These are phyloP conservation scores for Metschnikowia noctiluminum DNA, from an alignment of 805 yeast genomes.

Conservation along the genomic window DNA sequence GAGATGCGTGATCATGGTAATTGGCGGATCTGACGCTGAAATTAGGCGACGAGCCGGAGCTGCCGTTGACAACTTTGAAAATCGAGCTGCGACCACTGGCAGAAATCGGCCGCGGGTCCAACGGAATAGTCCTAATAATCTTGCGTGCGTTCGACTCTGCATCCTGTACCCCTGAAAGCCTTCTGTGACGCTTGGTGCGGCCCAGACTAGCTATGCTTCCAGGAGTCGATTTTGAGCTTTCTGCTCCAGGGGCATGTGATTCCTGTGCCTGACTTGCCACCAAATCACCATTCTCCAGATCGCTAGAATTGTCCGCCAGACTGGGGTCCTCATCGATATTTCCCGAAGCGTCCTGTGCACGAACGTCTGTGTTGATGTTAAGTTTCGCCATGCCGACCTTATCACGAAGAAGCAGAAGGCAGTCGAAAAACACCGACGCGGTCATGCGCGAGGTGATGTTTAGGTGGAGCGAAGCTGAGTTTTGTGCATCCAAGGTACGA, in stretches of 20 bases:
- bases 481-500: constrained; percentile 58
- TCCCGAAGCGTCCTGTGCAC: constrained; percentile 19
- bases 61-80: constrained; percentile 36
- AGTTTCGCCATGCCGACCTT: constrained; percentile 80
- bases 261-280: not conserved
- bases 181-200: constrained; percentile 39
- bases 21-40: constrained; percentile 12
- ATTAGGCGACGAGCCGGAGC: constrained; percentile 32
- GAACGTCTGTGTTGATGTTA: constrained; percentile 34
- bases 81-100: constrained; percentile 35
- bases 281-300: constrained; percentile 20
- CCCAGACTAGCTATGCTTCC: constrained; percentile 35
- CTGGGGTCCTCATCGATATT: constrained; percentile 22
- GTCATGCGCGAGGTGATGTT: constrained; percentile 81
- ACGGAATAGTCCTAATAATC: constrained; percentile 73
- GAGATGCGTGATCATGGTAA: constrained; percentile 1
- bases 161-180: constrained; percentile 52
- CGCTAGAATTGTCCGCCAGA: constrained; percentile 13
- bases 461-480: constrained; percentile 40
- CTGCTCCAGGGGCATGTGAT: not conserved
- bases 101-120: constrained; percentile 78
- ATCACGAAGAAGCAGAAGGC: constrained; percentile 78
- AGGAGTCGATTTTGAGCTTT: constrained; percentile 36
- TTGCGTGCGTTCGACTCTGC: constrained; percentile 72
- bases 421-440: constrained; percentile 90